Conservation (phyloP, 1,284 basidiomycete species). For the Apiotrichum akiyoshidainum region DNA sequence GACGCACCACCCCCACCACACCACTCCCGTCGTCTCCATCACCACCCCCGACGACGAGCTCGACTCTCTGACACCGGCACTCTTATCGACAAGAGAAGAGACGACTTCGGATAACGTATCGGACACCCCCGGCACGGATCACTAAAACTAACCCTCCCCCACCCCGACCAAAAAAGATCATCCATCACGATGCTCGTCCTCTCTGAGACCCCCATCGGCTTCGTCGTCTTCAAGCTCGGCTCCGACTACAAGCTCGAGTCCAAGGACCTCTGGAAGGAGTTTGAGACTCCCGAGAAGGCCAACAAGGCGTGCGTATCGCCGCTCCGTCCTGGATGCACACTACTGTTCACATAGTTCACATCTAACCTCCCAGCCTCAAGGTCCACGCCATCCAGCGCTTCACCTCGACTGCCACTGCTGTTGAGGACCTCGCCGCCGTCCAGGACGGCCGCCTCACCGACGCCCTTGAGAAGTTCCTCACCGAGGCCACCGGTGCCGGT, state of each 20-base stretch:
- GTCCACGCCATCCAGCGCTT: slow-evolving; percentile 94
- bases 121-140: background rate
- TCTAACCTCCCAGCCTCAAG: slow-evolving; percentile 64
- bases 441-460: slow-evolving; percentile 92
- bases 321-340: background rate
- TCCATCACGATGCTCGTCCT: slow-evolving; percentile 52
- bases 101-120: too few relatives aligned
- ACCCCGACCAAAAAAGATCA: background rate
- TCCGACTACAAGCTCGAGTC: slow-evolving; percentile 84
- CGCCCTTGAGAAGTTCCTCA: slow-evolving; percentile 87
- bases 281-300: slow-evolving; percentile 84
- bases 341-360: background rate
- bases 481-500: slow-evolving; percentile 69
- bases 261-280: slow-evolving; percentile 84
- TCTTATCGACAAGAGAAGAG: slow-evolving; percentile 2
- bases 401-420: slow-evolving; percentile 92
- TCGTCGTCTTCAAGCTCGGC: slow-evolving; percentile 95
- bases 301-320: slow-evolving; percentile 73
- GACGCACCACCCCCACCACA: background rate
- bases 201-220: slow-evolving; percentile 59
- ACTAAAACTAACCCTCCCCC: background rate
- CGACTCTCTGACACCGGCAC: background rate
- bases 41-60: background rate
- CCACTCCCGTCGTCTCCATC: slow-evolving; percentile 1
- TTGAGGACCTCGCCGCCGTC: slow-evolving; percentile 93